phyloP scores from a whole-genome alignment of 2,329 filamentous ascomycete species.

The Leptographium radiaticola region DNA sequence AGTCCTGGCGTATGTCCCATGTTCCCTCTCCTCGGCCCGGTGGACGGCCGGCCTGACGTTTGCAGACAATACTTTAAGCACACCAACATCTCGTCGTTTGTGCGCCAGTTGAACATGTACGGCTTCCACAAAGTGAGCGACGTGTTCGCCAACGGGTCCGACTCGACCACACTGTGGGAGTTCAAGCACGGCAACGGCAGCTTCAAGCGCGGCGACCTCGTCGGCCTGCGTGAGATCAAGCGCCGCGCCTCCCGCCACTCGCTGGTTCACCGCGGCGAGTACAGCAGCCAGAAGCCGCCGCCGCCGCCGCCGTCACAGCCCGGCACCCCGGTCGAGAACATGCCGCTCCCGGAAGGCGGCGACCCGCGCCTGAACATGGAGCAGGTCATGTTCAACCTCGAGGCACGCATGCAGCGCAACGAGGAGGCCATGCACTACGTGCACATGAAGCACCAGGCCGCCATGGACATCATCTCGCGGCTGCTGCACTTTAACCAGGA shows the following conservation, averaged over 20 bases:
- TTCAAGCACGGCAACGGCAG: constrained; percentile 97
- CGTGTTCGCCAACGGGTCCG: constrained; percentile 90
- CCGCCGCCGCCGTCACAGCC: constrained; percentile 60
- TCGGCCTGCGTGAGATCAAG: constrained; percentile 89
- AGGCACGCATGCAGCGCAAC: constrained; percentile 59
- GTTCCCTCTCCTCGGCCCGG: constrained; percentile 3
- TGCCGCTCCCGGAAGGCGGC: constrained; percentile 59
- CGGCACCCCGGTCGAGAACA: constrained; percentile 71
- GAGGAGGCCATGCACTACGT: constrained; percentile 75
- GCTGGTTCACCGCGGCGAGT: constrained; percentile 86
- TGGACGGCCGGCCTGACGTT: constrained; percentile 9
- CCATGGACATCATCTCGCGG: constrained; percentile 68
- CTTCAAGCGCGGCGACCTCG: constrained; percentile 88
- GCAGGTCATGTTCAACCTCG: constrained; percentile 70
- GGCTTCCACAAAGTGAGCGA: constrained; percentile 99
- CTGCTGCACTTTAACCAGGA: constrained; percentile 70
- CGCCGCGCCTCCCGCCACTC: constrained; percentile 85
- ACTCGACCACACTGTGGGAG: constrained; percentile 91
- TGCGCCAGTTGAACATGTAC: constrained; percentile 97
- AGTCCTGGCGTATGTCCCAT: constrained; percentile 70
- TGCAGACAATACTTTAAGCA: constrained; percentile 95
- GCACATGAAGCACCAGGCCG: constrained; percentile 65
- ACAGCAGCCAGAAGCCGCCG: constrained; percentile 62
- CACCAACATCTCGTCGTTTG: constrained; percentile 97
- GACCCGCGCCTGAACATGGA: constrained; percentile 72